Conservation (phyloP, 768 basidiomycete species). For the Tricholomella constricta region DNA sequence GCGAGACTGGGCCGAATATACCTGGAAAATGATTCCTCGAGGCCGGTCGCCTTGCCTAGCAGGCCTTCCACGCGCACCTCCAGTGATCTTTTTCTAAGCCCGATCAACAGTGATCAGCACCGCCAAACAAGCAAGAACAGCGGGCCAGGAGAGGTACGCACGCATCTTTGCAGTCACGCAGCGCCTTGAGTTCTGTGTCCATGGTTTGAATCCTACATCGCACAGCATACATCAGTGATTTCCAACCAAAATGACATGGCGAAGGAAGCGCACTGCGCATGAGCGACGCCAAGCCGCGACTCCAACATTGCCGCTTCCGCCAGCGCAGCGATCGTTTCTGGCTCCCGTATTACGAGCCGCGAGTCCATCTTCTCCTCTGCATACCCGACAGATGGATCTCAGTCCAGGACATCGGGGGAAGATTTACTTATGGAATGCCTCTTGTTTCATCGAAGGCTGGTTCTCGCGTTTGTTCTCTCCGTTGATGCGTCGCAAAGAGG, state of each 20-base stretch:
- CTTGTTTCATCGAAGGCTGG: not conserved
- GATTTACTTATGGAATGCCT: not conserved
- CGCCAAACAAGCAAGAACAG: not conserved
- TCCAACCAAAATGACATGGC: no score
- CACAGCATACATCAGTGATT: no score
- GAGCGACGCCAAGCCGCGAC: slow-evolving; percentile 20
- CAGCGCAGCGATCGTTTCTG: slow-evolving; percentile 27
- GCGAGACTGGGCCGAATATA: not conserved
- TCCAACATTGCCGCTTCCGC: slow-evolving; percentile 24
- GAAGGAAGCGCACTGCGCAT: slow-evolving; percentile 15
- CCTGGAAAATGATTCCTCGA: not conserved
- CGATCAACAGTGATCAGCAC: not conserved
- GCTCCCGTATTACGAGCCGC: slow-evolving; percentile 28
- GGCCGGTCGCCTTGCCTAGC: not conserved
- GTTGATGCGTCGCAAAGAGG: slow-evolving; percentile 16
- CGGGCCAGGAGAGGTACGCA: not conserved
- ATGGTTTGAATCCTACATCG: not conserved
- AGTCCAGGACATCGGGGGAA: no score
- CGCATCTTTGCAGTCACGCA: slow-evolving; percentile 1
- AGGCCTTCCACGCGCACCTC: not conserved
- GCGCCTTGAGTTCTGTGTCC: not conserved
- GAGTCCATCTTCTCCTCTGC: slow-evolving; percentile 26
- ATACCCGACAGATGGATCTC: not conserved
- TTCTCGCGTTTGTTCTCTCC: not conserved
- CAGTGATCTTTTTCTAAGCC: not conserved